phyloP scores from a whole-genome alignment of 352 stramenopile species.

The Globisporangium apiculatum region DNA sequence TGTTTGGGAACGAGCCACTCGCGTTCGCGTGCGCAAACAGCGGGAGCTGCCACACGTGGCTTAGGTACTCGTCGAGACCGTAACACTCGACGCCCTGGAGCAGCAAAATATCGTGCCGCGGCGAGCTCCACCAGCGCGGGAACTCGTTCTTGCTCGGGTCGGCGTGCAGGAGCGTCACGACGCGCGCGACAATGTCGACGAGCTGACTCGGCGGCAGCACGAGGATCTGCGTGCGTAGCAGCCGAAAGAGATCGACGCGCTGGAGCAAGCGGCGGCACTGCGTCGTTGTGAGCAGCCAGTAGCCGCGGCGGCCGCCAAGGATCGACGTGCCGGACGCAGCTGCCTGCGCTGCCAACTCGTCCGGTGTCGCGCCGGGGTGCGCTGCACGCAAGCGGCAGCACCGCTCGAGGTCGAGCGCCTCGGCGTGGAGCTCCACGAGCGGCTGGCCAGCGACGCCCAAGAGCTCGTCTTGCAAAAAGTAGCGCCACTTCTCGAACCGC shows the following conservation, averaged over 20 bases:
- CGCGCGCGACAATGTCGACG: conserved; percentile 44
- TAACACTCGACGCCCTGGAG: conserved; percentile 81
- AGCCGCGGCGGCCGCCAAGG: conserved; percentile 50
- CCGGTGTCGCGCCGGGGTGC: not conserved
- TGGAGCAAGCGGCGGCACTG: conserved; percentile 60
- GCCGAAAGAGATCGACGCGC: conserved; percentile 74
- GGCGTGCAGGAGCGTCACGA: conserved; percentile 28
- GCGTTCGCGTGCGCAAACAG: conserved; percentile 45
- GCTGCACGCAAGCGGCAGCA: conserved; percentile 36
- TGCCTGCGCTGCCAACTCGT: conserved; percentile 4
- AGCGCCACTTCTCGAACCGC: conserved; percentile 69
- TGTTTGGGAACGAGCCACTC: conserved; percentile 33
- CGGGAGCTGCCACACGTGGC: conserved; percentile 59
- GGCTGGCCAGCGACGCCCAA: conserved; percentile 31
- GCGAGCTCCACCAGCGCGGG: conserved; percentile 69
- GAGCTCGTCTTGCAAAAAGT: conserved; percentile 55
- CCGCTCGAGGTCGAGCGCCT: conserved; percentile 59
- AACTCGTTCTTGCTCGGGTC: conserved; percentile 18
- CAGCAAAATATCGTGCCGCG: conserved; percentile 71
- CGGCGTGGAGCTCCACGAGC: conserved; percentile 37
- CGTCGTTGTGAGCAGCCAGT: conserved; percentile 49
- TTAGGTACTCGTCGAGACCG: conserved; percentile 65
- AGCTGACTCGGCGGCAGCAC: conserved; percentile 52
- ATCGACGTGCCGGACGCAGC: conserved; percentile 25
- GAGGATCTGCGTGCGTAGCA: conserved; percentile 67